Percentiles rank a stretch among this genome's conserved stretches.
These are phyloP conservation scores for Chlorella sp. DNA, from an alignment of 139 green algal genomes.

Conservation along the genomic window DNA sequence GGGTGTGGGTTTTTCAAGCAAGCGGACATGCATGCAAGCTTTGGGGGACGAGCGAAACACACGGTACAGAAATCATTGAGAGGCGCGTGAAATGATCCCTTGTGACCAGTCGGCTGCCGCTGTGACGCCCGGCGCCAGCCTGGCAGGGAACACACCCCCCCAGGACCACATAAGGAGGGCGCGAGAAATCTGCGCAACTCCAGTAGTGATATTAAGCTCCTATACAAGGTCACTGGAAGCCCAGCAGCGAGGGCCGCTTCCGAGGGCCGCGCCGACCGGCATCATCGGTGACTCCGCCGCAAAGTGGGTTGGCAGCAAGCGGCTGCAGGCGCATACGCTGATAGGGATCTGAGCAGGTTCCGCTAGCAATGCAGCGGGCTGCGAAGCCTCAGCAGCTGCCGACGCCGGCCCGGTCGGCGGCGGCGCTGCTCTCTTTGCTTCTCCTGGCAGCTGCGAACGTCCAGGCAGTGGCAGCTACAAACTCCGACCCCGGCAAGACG, in stretches of 20 bases:
- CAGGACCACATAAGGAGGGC: too few species aligned
- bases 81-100: not conserved
- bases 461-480: not conserved
- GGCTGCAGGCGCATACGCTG: not conserved
- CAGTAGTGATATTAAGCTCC: not conserved
- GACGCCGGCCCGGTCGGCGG: not conserved
- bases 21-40: too few species aligned
- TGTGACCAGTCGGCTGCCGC: not conserved
- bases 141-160: not conserved
- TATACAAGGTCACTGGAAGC: not conserved
- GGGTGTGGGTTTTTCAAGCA: too few species aligned
- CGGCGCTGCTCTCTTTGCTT: not conserved
- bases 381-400: not conserved
- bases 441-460: not conserved
- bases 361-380: not conserved
- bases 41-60: too few species aligned
- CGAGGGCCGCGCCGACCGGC: too few species aligned
- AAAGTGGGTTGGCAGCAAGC: not conserved
- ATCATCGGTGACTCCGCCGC: not conserved
- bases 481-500: not conserved
- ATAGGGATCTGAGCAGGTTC: too few species aligned
- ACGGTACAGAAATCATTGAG: too few species aligned
- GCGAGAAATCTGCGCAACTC: too few species aligned
- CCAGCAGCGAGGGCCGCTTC: not conserved
- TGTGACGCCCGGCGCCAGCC: not conserved